Percentiles rank a stretch among this genome's conserved stretches.
These are phyloP conservation scores for Clonostachys sp. DNA, from an alignment of 2,329 filamentous ascomycete genomes.

Conservation along the genomic window DNA sequence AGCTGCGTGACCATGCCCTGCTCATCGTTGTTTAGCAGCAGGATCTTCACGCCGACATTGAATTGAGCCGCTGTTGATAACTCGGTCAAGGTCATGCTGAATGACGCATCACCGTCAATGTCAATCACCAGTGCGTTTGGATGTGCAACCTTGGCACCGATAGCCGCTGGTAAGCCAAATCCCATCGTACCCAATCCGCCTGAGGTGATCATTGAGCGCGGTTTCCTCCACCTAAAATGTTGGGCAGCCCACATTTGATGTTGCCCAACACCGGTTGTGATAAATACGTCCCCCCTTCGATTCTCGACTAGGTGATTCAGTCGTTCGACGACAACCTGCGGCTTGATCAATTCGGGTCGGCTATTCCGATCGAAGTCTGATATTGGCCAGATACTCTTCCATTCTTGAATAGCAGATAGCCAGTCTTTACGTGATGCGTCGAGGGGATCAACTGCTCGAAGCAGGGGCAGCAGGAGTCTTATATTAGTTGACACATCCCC, in stretches of 20 bases:
- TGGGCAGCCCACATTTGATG: conserved; percentile 98
- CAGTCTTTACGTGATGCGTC: conserved; percentile 69
- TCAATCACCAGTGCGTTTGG: conserved; percentile 84
- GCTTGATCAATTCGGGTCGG: conserved; percentile 79
- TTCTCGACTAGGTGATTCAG: conserved; percentile 78
- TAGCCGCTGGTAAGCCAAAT: conserved; percentile 88
- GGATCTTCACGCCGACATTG: conserved; percentile 92
- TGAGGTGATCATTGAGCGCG: conserved; percentile 92
- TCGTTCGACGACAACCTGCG: conserved; percentile 86
- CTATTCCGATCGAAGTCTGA: conserved; percentile 75
- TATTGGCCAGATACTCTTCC: conserved; percentile 90
- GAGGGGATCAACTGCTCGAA: conserved; percentile 48
- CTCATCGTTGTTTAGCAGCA: conserved; percentile 94
- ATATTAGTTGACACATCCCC: conserved; percentile 86
- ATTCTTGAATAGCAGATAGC: conserved; percentile 84
- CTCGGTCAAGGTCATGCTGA: conserved; percentile 97
- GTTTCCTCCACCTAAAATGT: conserved; percentile 91
- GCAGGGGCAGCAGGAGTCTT: conserved; percentile 67
- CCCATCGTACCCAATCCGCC: conserved; percentile 88
- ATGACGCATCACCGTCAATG: conserved; percentile 97
- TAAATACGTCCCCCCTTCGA: conserved; percentile 80
- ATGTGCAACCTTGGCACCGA: conserved; percentile 80
- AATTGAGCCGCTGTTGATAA: conserved; percentile 91
- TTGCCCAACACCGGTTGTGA: conserved; percentile 92
- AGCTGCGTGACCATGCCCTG: conserved; percentile 99